Conservation (phyloP, 2,329 filamentous ascomycete genomes). For the Capronia epimyces region DNA sequence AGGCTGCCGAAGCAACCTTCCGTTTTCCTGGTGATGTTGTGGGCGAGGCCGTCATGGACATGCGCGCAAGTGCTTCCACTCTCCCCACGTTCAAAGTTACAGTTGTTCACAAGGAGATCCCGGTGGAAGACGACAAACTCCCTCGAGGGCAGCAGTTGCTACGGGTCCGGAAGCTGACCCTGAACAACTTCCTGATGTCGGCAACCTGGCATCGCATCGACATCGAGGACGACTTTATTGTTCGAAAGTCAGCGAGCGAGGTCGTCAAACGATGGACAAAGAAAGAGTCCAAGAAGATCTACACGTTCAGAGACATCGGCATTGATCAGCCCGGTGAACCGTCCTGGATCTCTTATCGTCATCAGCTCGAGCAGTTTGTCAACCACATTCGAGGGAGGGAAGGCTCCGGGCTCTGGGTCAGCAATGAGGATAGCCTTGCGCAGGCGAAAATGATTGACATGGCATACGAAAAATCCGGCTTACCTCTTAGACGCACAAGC, state of each 20-base stretch:
- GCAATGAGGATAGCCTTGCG: constrained; percentile 40
- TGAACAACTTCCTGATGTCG: not conserved
- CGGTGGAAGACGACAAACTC: no score
- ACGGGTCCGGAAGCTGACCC: not conserved
- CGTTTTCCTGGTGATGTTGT: no score
- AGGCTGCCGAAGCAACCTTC: constrained; percentile 1
- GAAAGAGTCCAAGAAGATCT: not conserved
- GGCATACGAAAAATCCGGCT: constrained; percentile 42
- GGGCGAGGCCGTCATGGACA: no score
- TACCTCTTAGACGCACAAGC: constrained; percentile 2
- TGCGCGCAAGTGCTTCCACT: no score
- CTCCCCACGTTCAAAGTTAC: no score
- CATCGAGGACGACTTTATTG: not conserved
- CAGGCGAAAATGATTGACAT: constrained; percentile 47
- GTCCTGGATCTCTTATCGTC: constrained; percentile 44
- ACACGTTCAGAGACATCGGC: not conserved
- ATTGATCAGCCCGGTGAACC: constrained; percentile 26
- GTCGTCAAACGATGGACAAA: constrained; percentile 8
- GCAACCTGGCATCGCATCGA: not conserved
- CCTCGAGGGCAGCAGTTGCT: no score
- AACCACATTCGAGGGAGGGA: constrained; percentile 40
- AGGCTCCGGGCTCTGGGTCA: constrained; percentile 35
- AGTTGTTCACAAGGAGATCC: not conserved
- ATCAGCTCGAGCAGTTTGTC: constrained; percentile 49
- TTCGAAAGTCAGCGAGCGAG: not conserved